Base-by-base conservation (phyloP, 2,329 filamentous ascomycete genomes). In the Penicillium hesseltinei region DNA sequence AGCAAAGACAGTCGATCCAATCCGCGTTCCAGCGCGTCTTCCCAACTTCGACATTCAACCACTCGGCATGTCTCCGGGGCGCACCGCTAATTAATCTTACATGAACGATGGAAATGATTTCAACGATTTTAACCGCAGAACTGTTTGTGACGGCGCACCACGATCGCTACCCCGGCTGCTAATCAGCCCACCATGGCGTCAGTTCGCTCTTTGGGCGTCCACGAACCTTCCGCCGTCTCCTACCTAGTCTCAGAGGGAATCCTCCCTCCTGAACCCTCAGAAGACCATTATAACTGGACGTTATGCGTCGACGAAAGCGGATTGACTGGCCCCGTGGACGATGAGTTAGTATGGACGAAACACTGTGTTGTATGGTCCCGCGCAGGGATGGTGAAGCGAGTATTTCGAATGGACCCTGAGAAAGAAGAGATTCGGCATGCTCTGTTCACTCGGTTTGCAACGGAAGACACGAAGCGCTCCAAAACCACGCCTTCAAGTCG, bases 141-240 rank as follows among this genome's bases (percentile, higher is more conserved):
- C 59, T 62, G 51, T 57, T 57, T 62, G 53, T 62, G 64, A 61
- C 58, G 59, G 58, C 54, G 62, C 51, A 57, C 38, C 60, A 61
- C 59, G 54, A 61, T 57, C 47, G 54, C 61, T 62, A 61, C 56
- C 55, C 54, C 57, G 57, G 53, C 64, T 63, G 33, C 58, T 62
- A 64, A 61, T 59, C 65, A 62, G 38, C 61, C 62, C 64, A 75
- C 67, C 69, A 99, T 99, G 95, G 93, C 93, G 66, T 87, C 89
- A 72, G 86, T 97, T 77, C 90, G 86, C 75, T 97, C 93, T 63
- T 84, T 97, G 69, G 94, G 94, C 74, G 82, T 96, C 71, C 93
- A 97, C 80, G 87, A 89, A 78, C 92, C 95, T 59, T 85, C 89
- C 60, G 92, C 89, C 63, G 82, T 97, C 62, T 86, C 85, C 61